Evolutionary conservation across 257 asterid genomes (phyloP).

Genomic region (Anisodus acutangulus): DNA sequence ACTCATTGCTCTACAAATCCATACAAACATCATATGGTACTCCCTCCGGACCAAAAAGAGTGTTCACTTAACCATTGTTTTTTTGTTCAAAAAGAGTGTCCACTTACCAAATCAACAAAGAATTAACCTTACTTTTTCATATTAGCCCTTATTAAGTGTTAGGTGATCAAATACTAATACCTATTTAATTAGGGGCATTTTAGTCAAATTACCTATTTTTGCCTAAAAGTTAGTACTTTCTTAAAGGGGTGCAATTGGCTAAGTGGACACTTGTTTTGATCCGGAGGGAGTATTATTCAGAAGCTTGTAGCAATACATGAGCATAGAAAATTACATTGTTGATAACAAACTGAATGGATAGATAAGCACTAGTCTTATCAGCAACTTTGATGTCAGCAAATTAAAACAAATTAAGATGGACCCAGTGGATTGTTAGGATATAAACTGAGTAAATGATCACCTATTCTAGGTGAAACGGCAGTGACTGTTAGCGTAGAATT

Average conservation of each 20-base stretch:
- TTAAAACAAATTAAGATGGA: constrained; percentile 12
- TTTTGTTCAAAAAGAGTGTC: too few species aligned
- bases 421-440: not conserved
- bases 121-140: too few species aligned
- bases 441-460: not conserved
- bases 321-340: not conserved
- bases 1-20: not conserved
- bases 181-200: too few species aligned
- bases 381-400: not conserved
- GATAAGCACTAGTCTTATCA: not conserved
- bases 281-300: not conserved
- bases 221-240: too few species aligned
- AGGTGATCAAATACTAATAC: too few species aligned
- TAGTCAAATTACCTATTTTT: too few species aligned
- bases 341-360: not conserved
- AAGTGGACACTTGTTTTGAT: too few species aligned
- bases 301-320: not conserved
- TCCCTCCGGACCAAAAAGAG: too few species aligned
- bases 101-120: too few species aligned
- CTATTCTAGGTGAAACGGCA: not conserved
- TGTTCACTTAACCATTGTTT: too few species aligned
- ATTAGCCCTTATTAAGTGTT: too few species aligned
- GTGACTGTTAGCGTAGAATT: not conserved
- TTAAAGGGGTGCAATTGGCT: too few species aligned
- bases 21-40: not conserved